These are phyloP conservation scores for Cyclotella sp. DNA, from an alignment of 108 stramenopile genomes.

Conservation along the genomic window DNA sequence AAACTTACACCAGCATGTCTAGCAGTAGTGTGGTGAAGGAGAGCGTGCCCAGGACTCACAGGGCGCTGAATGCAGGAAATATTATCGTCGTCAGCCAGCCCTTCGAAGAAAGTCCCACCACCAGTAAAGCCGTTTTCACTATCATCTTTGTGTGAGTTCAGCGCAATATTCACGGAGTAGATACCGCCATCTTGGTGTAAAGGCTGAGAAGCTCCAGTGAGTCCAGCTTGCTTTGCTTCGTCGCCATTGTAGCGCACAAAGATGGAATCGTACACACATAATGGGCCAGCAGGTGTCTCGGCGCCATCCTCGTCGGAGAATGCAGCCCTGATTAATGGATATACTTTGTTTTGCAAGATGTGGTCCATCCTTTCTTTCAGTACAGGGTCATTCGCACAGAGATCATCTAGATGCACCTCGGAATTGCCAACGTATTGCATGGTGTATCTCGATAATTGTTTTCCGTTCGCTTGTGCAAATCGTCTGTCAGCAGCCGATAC, in stretches of 20 bases:
- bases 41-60: slow-evolving; percentile 58
- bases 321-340: slow-evolving; percentile 63
- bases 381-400: slow-evolving; percentile 34
- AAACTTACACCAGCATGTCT: slow-evolving; percentile 66
- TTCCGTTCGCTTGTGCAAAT: slow-evolving; percentile 45
- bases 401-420: slow-evolving; percentile 48
- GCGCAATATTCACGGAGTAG: slow-evolving; percentile 71
- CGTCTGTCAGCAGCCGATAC: slow-evolving; percentile 43
- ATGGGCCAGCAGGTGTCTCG: slow-evolving; percentile 25
- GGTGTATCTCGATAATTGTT: slow-evolving; percentile 40
- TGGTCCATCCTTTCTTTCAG: slow-evolving; percentile 40
- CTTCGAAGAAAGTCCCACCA: slow-evolving; percentile 77
- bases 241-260: slow-evolving; percentile 79
- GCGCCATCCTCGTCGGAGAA: slow-evolving; percentile 38
- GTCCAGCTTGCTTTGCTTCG: slow-evolving; percentile 41
- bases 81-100: slow-evolving; percentile 40
- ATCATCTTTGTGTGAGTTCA: slow-evolving; percentile 50
- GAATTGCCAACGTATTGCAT: slow-evolving; percentile 54
- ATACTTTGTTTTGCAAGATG: slow-evolving; percentile 53
- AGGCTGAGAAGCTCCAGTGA: slow-evolving; percentile 67
- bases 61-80: slow-evolving; percentile 50
- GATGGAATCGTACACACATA: slow-evolving; percentile 74
- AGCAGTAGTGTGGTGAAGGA: slow-evolving; percentile 61
- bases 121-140: slow-evolving; percentile 53
- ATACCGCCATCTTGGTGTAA: slow-evolving; percentile 78